phyloP scores from a whole-genome alignment of 2,329 filamentous ascomycete genomes.

The Colletotrichum tabaci region DNA sequence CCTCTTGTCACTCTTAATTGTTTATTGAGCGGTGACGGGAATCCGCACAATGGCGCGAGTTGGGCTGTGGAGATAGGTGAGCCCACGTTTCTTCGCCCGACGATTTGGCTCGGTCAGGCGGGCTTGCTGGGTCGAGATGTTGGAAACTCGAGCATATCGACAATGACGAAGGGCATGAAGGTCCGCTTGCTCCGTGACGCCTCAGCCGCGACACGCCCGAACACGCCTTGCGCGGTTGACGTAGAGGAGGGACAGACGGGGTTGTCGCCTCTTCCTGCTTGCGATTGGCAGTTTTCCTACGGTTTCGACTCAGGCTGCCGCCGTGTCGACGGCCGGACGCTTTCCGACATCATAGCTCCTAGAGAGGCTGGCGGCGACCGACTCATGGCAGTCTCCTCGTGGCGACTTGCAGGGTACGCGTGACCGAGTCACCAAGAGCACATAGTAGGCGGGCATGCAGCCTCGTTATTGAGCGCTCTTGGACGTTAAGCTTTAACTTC shows the following conservation, averaged over 20 bases:
- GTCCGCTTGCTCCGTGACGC: constrained; percentile 8
- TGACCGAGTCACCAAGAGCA: too few relatives aligned
- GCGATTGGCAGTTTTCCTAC: constrained; percentile 17
- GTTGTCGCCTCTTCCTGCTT: constrained; percentile 1
- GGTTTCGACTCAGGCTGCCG: constrained; percentile 14
- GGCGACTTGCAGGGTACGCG: too few relatives aligned
- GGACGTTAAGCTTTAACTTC: too few relatives aligned
- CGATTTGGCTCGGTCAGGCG: not conserved
- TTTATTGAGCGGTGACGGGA: constrained; percentile 7
- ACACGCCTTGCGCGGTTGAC: not conserved
- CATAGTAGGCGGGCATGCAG: too few relatives aligned
- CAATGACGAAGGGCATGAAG: constrained; percentile 19
- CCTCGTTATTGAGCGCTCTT: too few relatives aligned
- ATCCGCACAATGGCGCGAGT: not conserved
- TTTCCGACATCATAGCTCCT: not conserved
- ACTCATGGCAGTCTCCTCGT: not conserved
- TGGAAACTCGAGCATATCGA: constrained; percentile 4
- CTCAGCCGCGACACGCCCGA: constrained; percentile 6
- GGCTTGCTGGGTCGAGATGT: not conserved
- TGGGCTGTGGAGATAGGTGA: not conserved
- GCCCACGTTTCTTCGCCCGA: constrained; percentile 1
- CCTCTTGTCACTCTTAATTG: not conserved
- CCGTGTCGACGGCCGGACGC: not conserved
- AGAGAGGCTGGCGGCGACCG: not conserved
- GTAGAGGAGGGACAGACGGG: not conserved